These are phyloP conservation scores for Hawksworthiomyces lignivorus DNA, from an alignment of 2,329 filamentous ascomycete species.

Conservation along the genomic window DNA sequence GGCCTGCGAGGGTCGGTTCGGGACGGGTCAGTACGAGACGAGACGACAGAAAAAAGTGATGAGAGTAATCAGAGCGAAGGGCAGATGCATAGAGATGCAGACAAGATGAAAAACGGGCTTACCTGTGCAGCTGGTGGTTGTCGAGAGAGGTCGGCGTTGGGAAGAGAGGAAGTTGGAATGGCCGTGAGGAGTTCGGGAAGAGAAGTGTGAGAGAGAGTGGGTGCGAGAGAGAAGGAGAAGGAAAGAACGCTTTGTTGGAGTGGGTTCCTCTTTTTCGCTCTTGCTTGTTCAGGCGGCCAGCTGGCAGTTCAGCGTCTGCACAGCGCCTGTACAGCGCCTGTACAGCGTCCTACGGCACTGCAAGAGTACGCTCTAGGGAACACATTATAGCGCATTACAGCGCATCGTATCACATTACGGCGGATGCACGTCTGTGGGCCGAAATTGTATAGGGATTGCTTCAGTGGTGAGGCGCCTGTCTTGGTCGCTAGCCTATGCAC, in stretches of 20 bases:
- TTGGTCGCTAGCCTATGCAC: too few relatives aligned
- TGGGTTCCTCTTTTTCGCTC: neutral
- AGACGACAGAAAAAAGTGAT: neutral
- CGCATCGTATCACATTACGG: too few relatives aligned
- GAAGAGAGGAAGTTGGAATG: neutral
- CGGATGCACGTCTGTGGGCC: too few relatives aligned
- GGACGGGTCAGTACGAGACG: conserved; percentile 1
- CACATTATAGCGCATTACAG: too few relatives aligned
- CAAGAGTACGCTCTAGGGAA: too few relatives aligned
- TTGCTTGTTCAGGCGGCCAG: conserved; percentile 1
- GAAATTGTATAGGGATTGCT: too few relatives aligned
- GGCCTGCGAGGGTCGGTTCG: conserved; percentile 2
- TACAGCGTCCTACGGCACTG: too few relatives aligned
- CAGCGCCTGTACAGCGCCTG: too few relatives aligned
- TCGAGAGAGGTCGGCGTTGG: neutral
- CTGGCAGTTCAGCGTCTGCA: too few relatives aligned
- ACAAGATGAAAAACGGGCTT: conserved; percentile 3
- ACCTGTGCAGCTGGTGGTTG: conserved; percentile 4
- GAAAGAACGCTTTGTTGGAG: neutral
- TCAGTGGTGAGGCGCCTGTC: too few relatives aligned
- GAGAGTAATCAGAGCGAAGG: neutral
- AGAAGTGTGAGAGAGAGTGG: conserved; percentile 1
- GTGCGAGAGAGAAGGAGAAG: conserved; percentile 1
- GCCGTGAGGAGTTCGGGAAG: neutral
- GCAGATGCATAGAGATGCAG: conserved; percentile 4